Evolutionary conservation across 2,329 filamentous ascomycete genomes (phyloP).

Genomic region (Penicillium polonicum): DNA sequence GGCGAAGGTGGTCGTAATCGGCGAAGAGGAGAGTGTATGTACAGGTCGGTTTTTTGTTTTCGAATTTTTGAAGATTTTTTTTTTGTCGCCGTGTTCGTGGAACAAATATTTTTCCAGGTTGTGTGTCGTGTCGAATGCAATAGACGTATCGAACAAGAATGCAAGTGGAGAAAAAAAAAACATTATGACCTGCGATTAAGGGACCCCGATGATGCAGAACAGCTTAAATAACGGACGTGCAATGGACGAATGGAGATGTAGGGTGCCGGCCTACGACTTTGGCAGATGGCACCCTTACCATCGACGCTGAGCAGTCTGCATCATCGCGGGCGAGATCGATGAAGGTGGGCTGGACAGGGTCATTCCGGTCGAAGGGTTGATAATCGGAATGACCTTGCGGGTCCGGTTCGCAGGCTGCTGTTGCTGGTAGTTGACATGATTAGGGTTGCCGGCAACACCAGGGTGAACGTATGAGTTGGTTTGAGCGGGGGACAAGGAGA

Average conservation of each 20-base stretch:
- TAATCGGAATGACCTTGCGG: constrained; percentile 95
- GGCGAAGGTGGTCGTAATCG: constrained; percentile 38
- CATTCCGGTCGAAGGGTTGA: constrained; percentile 90
- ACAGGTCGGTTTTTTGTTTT: constrained; percentile 35
- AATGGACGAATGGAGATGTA: constrained; percentile 30
- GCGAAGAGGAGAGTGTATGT: constrained; percentile 32
- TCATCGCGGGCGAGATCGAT: constrained; percentile 63
- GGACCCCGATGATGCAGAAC: constrained; percentile 40
- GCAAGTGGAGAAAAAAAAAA: constrained; percentile 24
- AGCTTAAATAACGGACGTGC: constrained; percentile 30
- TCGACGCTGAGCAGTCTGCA: constrained; percentile 52
- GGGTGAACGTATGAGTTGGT: constrained; percentile 61
- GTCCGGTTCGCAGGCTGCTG: constrained; percentile 87
- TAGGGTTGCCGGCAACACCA: constrained; percentile 63
- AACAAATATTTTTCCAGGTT: constrained; percentile 29
- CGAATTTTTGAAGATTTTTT: constrained; percentile 27
- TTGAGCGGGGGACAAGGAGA: constrained; percentile 66
- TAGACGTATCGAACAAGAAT: constrained; percentile 31
- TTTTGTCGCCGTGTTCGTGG: constrained; percentile 29
- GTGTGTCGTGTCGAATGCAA: constrained; percentile 32
- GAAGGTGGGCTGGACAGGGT: constrained; percentile 84
- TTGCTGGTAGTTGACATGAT: constrained; percentile 84
- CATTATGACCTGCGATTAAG: constrained; percentile 39
- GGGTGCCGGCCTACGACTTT: constrained; percentile 25
- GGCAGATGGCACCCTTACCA: constrained; percentile 35